These are phyloP conservation scores for Penicillium paneum DNA, from an alignment of 2,329 filamentous ascomycete genomes.

Conservation along the genomic window DNA sequence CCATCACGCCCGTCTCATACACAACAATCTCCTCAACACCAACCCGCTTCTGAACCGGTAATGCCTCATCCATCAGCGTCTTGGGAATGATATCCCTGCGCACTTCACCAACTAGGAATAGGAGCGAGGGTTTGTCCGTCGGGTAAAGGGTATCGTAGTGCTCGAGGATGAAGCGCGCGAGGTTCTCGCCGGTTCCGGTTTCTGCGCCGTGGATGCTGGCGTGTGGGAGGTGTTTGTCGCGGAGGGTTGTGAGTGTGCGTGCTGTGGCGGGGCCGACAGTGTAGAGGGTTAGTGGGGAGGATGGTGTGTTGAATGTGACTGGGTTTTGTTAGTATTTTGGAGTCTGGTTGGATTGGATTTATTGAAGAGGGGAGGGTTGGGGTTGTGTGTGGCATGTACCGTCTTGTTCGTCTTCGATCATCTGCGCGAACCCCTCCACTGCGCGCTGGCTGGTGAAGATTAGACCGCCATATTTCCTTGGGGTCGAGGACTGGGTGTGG, in stretches of 20 bases:
- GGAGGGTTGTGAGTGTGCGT: constrained; percentile 61
- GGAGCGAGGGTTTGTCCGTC: constrained; percentile 53
- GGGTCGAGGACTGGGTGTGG: not conserved
- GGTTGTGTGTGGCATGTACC: constrained; percentile 21
- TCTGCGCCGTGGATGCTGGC: constrained; percentile 71
- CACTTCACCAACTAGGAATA: constrained; percentile 90
- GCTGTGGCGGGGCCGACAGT: constrained; percentile 52
- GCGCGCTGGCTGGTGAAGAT: constrained; percentile 52
- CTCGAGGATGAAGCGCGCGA: constrained; percentile 73
- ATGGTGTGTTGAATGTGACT: constrained; percentile 20
- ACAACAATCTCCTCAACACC: constrained; percentile 75
- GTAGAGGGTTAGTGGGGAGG: constrained; percentile 37
- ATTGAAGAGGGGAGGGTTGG: not conserved
- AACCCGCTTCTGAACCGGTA: constrained; percentile 53
- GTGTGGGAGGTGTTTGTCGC: constrained; percentile 42
- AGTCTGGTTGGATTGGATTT: not conserved
- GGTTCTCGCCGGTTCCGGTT: constrained; percentile 77
- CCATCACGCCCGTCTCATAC: constrained; percentile 82
- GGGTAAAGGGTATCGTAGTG: constrained; percentile 60
- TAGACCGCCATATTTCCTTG: constrained; percentile 43
- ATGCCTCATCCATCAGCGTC: constrained; percentile 60
- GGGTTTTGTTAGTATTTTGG: not conserved
- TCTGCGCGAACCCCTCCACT: constrained; percentile 45
- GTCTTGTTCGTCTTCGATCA: constrained; percentile 31
- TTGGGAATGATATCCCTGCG: constrained; percentile 85